Evolutionary conservation across 1,284 basidiomycete species (phyloP).

Genomic region (Ustilago crameri): DNA sequence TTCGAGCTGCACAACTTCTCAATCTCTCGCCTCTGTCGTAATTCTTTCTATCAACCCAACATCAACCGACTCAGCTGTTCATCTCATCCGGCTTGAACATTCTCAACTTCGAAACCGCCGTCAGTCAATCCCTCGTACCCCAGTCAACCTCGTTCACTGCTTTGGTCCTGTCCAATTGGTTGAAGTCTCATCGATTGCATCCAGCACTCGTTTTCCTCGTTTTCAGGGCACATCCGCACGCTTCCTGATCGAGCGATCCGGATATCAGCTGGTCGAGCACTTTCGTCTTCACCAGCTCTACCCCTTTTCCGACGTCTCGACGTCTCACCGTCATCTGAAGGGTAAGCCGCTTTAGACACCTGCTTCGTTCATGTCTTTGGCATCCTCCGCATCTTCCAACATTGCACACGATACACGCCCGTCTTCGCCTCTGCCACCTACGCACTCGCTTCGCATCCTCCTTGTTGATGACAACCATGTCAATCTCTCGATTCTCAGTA

Average conservation of each 20-base stretch:
- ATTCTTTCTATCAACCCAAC: background rate
- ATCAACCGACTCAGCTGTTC: constrained; percentile 1
- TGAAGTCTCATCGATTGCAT: background rate
- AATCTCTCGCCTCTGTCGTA: background rate
- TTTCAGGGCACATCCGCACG: background rate
- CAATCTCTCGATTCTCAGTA: constrained; percentile 57
- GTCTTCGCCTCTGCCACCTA: constrained; percentile 30
- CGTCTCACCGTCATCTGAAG: constrained; percentile 22
- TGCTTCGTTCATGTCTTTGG: constrained; percentile 22
- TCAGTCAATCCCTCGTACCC: background rate
- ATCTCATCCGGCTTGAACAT: background rate
- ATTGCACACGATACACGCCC: constrained; percentile 14
- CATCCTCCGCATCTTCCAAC: constrained; percentile 5
- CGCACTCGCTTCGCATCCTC: constrained; percentile 53
- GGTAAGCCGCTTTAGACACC: constrained; percentile 36
- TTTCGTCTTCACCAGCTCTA: constrained; percentile 5
- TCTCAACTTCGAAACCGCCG: background rate
- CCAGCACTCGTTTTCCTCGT: no score
- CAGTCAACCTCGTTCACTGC: background rate
- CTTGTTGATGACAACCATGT: constrained; percentile 62
- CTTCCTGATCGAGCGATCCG: constrained; percentile 1
- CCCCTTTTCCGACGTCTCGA: constrained; percentile 9
- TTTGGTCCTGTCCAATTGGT: background rate
- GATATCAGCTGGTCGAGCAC: constrained; percentile 2
- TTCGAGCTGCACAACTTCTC: constrained; percentile 13